Percentiles rank a stretch among this genome's conserved stretches.
Evolutionary conservation across 805 yeast species (phyloP).

Genomic region (Kuraishia capsulata): DNA sequence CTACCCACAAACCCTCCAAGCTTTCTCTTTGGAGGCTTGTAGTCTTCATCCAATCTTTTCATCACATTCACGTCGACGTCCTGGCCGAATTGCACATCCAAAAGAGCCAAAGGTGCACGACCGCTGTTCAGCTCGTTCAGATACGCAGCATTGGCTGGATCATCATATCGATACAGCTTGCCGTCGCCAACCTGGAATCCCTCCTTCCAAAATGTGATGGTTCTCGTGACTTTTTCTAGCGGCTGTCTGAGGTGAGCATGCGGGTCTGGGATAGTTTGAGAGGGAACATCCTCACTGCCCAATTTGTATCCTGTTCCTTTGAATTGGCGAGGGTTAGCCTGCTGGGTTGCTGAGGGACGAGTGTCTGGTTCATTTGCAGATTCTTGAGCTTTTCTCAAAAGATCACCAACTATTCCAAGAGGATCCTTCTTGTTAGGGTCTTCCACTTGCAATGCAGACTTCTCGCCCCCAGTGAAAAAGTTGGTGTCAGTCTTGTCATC

Average conservation of each 20-base stretch:
- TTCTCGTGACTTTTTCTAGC: conserved; percentile 55
- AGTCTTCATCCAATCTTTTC: conserved; percentile 75
- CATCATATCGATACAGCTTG: conserved; percentile 76
- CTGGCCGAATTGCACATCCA: conserved; percentile 83
- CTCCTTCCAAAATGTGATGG: conserved; percentile 91
- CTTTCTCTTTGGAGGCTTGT: conserved; percentile 39
- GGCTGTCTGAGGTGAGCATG: conserved; percentile 12
- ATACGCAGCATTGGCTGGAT: conserved; percentile 76
- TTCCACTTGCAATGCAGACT: conserved; percentile 72
- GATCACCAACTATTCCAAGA: conserved; percentile 38
- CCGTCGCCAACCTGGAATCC: conserved; percentile 97
- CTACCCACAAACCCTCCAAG: conserved; percentile 66
- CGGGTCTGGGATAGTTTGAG: conserved; percentile 22
- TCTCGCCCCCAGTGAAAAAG: conserved; percentile 55
- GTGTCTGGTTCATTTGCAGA: conserved; percentile 42
- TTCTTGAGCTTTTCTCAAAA: conserved; percentile 60
- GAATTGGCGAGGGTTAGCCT: conserved; percentile 19
- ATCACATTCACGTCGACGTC: conserved; percentile 88
- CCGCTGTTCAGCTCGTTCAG: conserved; percentile 80
- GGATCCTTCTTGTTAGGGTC: conserved; percentile 45
- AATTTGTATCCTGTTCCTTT: conserved; percentile 44
- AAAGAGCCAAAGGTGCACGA: conserved; percentile 77
- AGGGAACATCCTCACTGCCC: conserved; percentile 34
- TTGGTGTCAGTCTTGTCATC: conserved; percentile 27
- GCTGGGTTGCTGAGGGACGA: conserved; percentile 16